Conservation (phyloP, 202 grass and related monocot species). For the Carex sylvatica region DNA sequence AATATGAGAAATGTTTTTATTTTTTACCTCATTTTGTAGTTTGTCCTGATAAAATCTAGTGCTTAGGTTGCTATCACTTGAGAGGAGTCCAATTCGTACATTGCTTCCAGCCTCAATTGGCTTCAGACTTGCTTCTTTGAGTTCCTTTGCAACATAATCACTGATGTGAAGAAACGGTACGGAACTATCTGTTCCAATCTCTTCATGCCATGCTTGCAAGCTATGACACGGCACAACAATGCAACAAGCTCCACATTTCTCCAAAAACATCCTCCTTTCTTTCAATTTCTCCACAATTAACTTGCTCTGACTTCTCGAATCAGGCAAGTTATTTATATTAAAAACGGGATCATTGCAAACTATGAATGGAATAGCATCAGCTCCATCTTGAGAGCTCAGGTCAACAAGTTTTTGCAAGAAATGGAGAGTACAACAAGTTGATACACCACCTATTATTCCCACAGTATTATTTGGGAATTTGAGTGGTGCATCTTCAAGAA, state of each 20-base stretch:
- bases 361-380: constrained; percentile 58
- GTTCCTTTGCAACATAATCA: constrained; percentile 56
- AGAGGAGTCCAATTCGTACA: constrained; percentile 59
- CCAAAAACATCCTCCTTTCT: constrained; percentile 53
- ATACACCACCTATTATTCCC: constrained; percentile 66
- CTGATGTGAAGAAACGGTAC: constrained; percentile 57
- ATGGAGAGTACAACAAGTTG: constrained; percentile 40
- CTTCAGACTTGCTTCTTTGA: constrained; percentile 52
- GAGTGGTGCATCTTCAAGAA: constrained; percentile 11
- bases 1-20: not conserved
- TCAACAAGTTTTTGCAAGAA: constrained; percentile 66
- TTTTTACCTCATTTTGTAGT: constrained; percentile 53
- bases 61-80: constrained; percentile 25
- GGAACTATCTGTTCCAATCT: constrained; percentile 57
- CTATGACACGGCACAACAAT: constrained; percentile 71
- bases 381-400: constrained; percentile 38
- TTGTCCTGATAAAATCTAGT: constrained; percentile 46
- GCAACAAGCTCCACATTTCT: constrained; percentile 65
- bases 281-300: constrained; percentile 55
- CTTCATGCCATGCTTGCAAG: constrained; percentile 56
- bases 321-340: constrained; percentile 34
- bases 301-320: constrained; percentile 21
- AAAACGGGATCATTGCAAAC: constrained; percentile 48
- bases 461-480: constrained; percentile 39
- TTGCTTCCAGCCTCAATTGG: constrained; percentile 72